Conservation (phyloP, 441 rosid species). For the Manihot esculenta region DNA sequence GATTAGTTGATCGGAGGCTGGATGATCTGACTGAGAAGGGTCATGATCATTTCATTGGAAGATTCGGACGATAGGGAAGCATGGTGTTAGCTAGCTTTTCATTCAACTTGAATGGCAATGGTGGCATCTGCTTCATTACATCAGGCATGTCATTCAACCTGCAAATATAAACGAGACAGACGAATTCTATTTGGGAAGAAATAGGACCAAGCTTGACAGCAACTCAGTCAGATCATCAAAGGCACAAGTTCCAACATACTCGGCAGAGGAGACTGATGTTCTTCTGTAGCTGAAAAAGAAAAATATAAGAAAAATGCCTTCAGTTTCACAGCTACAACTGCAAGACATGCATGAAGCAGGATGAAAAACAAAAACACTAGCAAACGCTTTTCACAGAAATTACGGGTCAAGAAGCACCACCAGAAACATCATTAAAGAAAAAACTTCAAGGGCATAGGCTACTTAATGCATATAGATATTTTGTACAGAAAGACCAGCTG, state of each 20-base stretch:
- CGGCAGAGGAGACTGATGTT: conserved; percentile 44
- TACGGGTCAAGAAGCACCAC: neutral
- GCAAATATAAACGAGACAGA: too few species aligned
- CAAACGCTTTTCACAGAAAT: too few species aligned
- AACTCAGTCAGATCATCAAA: neutral
- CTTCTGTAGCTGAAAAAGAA: conserved; percentile 44
- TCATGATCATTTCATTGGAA: conserved; percentile 25
- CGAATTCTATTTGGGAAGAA: too few species aligned
- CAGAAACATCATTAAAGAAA: neutral
- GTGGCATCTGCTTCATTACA: conserved; percentile 56
- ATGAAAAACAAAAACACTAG: neutral
- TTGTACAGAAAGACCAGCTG: neutral
- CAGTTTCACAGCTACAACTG: conserved; percentile 13
- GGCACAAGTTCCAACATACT: conserved; percentile 37
- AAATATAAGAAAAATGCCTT: neutral
- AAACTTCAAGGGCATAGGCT: neutral
- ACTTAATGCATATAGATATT: neutral
- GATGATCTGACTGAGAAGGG: neutral
- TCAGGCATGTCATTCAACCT: conserved; percentile 48
- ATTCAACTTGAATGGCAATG: conserved; percentile 39
- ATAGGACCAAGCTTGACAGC: neutral
- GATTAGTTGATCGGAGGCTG: neutral
- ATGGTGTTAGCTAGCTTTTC: conserved; percentile 39
- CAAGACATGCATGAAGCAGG: conserved; percentile 4
- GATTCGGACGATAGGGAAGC: conserved; percentile 25